Evolutionary conservation across 176 grass and related monocot genomes (phyloP), one percentile per base, ranked within the genome.

Genomic region (Rhynchospora breviuscula): DNA sequence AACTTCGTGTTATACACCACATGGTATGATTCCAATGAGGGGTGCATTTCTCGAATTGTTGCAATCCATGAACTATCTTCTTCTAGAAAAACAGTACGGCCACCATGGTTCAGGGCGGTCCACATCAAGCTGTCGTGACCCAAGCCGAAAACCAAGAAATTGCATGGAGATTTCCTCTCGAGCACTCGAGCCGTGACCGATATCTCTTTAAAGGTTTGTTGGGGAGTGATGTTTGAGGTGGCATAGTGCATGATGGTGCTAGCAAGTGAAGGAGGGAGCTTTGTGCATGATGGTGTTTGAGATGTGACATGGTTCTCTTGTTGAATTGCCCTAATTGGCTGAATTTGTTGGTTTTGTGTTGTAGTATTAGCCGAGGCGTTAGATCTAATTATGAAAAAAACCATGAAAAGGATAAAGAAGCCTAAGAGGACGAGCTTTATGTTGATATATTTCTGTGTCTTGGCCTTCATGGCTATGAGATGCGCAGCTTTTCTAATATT

Each of bases 21-120:
- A 65, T 49, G 80, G 80, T 88, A 67, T 0, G 91, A 54, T 52
- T 88, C 67, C 65, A 93, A 71, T 51, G 54, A 84, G 7, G 86
- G 88, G 0, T 87, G 87, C 76, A 67, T 81, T 47, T 61, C 71
- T 18, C 23, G 86, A 6, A 70, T 63, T 7, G 80, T 44, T 11
- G 75, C 74, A 2, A 93, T 81, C 67, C 61, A 60, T 14, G 57
- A 59, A 18, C 63, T 85, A 87, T 94, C 93, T 26, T 87, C 78
- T 45, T 94, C 90, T 23, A 94, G 86, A 85, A 94, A 94, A 4
- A 88, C 76, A 26, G 93, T 94, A 85, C 90, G 90, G 43, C 93
- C 93, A 57, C 88, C 90, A 40, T 94, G 88, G 93, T 94, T 94
- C 22, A 94, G 88, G 78, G 86, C 84, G 49, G 84, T 89, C 93